A percentile compares a stretch with the other conserved stretches of the same genome.
These are phyloP conservation scores for Aspergillus luchuensis DNA, from an alignment of 2,329 filamentous ascomycete genomes.

Conservation along the genomic window DNA sequence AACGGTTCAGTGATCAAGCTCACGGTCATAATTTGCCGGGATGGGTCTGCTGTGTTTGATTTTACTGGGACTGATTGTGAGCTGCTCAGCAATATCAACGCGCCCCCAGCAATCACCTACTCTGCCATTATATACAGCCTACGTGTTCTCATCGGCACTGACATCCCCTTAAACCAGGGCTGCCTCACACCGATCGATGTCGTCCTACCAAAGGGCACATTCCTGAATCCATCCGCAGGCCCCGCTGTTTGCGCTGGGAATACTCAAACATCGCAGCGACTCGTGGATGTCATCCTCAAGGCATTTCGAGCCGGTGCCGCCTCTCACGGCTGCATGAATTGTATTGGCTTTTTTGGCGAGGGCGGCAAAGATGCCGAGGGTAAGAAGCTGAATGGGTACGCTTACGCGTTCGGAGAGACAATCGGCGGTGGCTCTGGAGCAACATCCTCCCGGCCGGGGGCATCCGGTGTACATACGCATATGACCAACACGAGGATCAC, in stretches of 20 bases:
- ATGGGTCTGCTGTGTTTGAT: slow-evolving; percentile 73
- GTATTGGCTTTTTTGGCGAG: slow-evolving; percentile 54
- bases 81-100: slow-evolving; percentile 72
- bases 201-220: slow-evolving; percentile 68
- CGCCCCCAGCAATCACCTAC: slow-evolving; percentile 75
- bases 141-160: slow-evolving; percentile 71
- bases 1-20: slow-evolving; percentile 77
- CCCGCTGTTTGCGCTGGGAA: slow-evolving; percentile 80
- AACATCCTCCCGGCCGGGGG: slow-evolving; percentile 70
- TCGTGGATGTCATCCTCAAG: slow-evolving; percentile 78
- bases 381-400: slow-evolving; percentile 53
- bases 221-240: slow-evolving; percentile 70
- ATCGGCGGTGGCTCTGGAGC: slow-evolving; percentile 76
- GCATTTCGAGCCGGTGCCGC: slow-evolving; percentile 76
- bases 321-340: slow-evolving; percentile 77
- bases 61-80: slow-evolving; percentile 76
- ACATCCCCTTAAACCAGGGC: slow-evolving; percentile 81
- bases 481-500: slow-evolving; percentile 87
- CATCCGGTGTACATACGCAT: slow-evolving; percentile 73
- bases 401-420: slow-evolving; percentile 81
- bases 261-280: slow-evolving; percentile 73
- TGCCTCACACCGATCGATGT: slow-evolving; percentile 74
- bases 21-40: slow-evolving; percentile 67
- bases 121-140: slow-evolving; percentile 81
- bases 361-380: slow-evolving; percentile 51